Conservation (phyloP, 2,329 filamentous ascomycete genomes). For the Arthrobotrys entomopaga region DNA sequence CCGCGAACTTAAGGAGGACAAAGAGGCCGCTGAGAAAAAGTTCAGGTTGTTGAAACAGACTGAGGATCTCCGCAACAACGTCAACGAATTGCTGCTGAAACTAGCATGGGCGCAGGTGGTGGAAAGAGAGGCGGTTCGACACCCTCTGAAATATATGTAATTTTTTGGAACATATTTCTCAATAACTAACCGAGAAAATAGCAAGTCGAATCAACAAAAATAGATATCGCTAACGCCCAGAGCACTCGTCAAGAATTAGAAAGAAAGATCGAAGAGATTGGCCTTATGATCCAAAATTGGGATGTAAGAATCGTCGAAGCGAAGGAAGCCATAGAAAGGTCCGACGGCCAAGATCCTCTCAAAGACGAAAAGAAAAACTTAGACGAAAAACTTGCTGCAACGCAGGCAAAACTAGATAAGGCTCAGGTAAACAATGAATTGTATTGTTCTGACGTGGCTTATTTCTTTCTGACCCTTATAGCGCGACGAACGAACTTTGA, state of each 20-base stretch:
- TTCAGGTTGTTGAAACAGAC: conserved; percentile 74
- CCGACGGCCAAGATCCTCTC: conserved; percentile 25
- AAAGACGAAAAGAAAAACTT: conserved; percentile 40
- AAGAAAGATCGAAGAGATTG: conserved; percentile 13
- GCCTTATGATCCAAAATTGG: conserved; percentile 9
- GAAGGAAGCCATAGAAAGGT: conserved; percentile 18
- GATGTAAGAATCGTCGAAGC: conserved; percentile 33
- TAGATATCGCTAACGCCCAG: conserved; percentile 8
- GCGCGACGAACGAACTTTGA: conserved; percentile 59
- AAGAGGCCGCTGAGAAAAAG: conserved; percentile 72
- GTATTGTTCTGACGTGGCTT: neutral
- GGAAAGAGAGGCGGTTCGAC: conserved; percentile 71
- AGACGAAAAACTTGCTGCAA: conserved; percentile 16
- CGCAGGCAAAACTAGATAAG: conserved; percentile 1
- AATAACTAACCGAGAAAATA: neutral
- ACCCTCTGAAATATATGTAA: neutral
- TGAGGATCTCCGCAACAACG: conserved; percentile 71
- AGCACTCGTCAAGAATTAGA: neutral
- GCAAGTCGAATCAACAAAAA: conserved; percentile 4
- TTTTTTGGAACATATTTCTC: neutral
- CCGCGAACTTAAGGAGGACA: conserved; percentile 68
- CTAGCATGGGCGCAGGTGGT: conserved; percentile 88
- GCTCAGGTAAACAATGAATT: conserved; percentile 15
- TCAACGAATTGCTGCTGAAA: conserved; percentile 71
- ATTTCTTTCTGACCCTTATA: conserved; percentile 11